Conservation (phyloP, 306 rosid genomes). For the Cucurbita moschata region DNA sequence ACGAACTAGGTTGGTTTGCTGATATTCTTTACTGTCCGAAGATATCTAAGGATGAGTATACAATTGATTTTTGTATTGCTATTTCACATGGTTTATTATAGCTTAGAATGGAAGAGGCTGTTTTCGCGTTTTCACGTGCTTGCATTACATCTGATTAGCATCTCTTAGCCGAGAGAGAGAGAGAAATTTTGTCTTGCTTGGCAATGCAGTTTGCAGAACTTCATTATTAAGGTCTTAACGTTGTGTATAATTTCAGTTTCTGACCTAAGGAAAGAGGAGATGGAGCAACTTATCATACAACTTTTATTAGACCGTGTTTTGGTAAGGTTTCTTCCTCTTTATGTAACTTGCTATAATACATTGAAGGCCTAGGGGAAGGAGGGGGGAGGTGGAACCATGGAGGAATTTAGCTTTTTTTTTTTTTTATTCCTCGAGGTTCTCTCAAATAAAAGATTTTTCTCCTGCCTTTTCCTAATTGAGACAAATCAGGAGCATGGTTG, state of each 20-base stretch:
- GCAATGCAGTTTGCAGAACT: not conserved
- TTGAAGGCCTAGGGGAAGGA: not conserved
- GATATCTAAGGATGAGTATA: not conserved
- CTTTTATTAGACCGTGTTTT: conserved; percentile 55
- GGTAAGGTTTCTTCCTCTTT: conserved; percentile 28
- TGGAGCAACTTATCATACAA: conserved; percentile 68
- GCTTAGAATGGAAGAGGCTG: not conserved
- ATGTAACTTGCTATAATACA: not conserved
- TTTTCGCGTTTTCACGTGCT: not conserved
- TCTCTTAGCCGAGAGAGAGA: not conserved
- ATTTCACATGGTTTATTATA: not conserved
- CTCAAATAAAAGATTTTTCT: not conserved
- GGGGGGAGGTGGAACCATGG: not conserved
- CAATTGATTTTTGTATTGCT: not conserved
- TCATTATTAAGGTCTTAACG: not conserved
- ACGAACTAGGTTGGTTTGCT: conserved; percentile 51
- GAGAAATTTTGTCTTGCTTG: not conserved
- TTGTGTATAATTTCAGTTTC: conserved; percentile 39
- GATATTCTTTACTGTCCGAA: not conserved
- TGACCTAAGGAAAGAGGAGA: conserved; percentile 63
- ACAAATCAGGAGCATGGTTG: not conserved
- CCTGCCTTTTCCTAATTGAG: not conserved
- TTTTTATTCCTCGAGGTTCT: not conserved
- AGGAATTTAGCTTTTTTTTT: not conserved
- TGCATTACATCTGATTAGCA: not conserved